Evolutionary conservation across 2,329 filamentous ascomycete genomes (phyloP), one percentile per base, ranked within the genome.

Genomic region (Cercospora sp.): DNA sequence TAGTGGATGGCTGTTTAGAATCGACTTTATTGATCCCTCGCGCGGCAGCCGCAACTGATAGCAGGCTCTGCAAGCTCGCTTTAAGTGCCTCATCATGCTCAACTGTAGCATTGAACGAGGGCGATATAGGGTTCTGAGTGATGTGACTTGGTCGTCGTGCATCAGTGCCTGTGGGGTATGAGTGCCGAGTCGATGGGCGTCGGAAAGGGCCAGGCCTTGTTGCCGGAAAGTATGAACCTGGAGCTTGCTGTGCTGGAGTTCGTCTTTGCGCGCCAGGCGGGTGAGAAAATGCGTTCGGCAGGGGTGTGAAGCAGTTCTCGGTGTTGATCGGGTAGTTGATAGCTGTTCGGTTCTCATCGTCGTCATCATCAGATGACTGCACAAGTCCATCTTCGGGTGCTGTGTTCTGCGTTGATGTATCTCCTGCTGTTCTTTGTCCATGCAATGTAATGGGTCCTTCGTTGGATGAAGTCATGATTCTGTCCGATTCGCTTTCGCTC

Each of bases 31-130:
- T 88, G 16, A 95, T 83, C 3, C 91, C 91, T 53, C 95, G 88
- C 1, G 94, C 95, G 0, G 94, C 95, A 3, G 94, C 93, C 0
- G 93, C 94, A 75, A 93, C 97, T n/a, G 94, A 97, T 12, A 99
- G 87, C 12, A 99, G 86, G 0, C 95, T 98, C 0, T 93, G 97
- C n/a, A 99, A 85, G 60, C 93, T 97, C 21, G 95, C 93, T 37
- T 95, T 90, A 10, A 99, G 85, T 1, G 93, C 95, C 32, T 93
- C 95, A 75, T 99, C 95, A 74, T 98, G 94, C 74, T 98, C 93
- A 9, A 74, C 74, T 10, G 77, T 75, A 59, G 92, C 90, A 73
- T 93, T 92, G 74, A 92, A 88, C 3, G 88, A 87, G 1, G 92
- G 90, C 0, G 90, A 90, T 77, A 92, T 87, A 78, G 91, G 88